Evolutionary conservation across 352 stramenopile species (phyloP).

Genomic region (Globisporangium nagaii): DNA sequence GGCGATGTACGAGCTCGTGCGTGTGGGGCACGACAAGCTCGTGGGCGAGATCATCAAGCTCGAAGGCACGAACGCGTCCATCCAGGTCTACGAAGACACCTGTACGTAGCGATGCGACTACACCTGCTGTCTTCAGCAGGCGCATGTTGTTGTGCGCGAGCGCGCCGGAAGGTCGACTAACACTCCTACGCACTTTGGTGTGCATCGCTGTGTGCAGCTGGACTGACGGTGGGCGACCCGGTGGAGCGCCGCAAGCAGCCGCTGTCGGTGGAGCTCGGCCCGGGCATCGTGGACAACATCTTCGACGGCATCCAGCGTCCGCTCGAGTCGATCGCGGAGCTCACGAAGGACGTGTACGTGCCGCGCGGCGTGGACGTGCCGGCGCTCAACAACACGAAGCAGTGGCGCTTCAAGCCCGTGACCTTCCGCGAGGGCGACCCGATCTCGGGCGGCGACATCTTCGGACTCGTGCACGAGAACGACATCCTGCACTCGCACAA

Average conservation of each 20-base stretch:
- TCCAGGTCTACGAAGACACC: conserved; percentile 99
- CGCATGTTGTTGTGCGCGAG: too few species aligned
- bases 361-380: conserved; percentile 95
- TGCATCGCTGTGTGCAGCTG: conserved; percentile 37
- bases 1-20: conserved; percentile 97
- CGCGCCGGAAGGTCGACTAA: too few species aligned
- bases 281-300: conserved; percentile 99
- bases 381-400: conserved; percentile 90
- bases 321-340: conserved; percentile 94
- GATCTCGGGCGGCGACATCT: conserved; percentile 97
- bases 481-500: conserved; percentile 98
- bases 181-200: not conserved
- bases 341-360: conserved; percentile 96
- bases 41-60: conserved; percentile 99
- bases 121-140: not conserved
- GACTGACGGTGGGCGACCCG: conserved; percentile 97
- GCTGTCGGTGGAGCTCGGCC: conserved; percentile 97
- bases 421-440: conserved; percentile 92
- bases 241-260: conserved; percentile 97
- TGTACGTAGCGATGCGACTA: conserved; percentile 28
- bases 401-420: conserved; percentile 94
- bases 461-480: conserved; percentile 98
- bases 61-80: conserved; percentile 98
- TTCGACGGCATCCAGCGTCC: conserved; percentile 99
- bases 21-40: conserved; percentile 98